A percentile compares a stretch with the other conserved stretches of the same genome.
These are phyloP conservation scores for Solanum virginianum DNA, from an alignment of 257 asterid genomes.

Conservation along the genomic window DNA sequence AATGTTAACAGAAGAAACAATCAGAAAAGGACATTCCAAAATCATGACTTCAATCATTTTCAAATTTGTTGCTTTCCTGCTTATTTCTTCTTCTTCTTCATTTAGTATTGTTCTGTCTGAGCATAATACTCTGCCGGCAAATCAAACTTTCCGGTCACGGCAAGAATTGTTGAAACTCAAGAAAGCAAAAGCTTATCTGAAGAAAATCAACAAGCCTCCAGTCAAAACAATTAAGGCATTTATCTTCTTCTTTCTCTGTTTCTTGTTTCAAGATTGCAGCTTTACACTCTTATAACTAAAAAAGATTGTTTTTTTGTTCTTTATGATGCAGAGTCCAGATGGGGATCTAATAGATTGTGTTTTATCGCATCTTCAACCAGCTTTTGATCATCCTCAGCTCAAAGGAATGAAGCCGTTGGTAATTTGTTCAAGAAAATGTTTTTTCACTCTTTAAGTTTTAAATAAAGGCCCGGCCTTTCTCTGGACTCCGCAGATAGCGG, in stretches of 20 bases:
- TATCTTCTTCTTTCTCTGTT: background rate
- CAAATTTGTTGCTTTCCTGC: conserved; percentile 43
- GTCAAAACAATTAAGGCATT: conserved; percentile 69
- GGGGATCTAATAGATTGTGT: conserved; percentile 84
- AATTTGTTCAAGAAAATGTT: background rate
- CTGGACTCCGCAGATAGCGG: no score
- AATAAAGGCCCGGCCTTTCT: background rate
- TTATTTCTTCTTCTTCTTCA: conserved; percentile 9
- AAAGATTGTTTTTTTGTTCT: background rate
- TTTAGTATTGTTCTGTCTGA: background rate
- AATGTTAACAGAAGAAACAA: conserved; percentile 20
- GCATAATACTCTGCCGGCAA: background rate
- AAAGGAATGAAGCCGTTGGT: conserved; percentile 92
- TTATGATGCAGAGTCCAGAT: conserved; percentile 60
- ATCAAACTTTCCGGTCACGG: conserved; percentile 50
- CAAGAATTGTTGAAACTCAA: conserved; percentile 32
- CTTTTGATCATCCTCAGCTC: conserved; percentile 85
- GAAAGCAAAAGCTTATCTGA: conserved; percentile 45
- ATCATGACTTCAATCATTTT: conserved; percentile 36
- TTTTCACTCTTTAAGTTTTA: background rate
- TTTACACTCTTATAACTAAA: background rate
- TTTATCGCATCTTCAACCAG: conserved; percentile 82
- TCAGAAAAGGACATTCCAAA: conserved; percentile 14
- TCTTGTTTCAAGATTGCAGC: background rate
- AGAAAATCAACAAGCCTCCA: conserved; percentile 68